phyloP scores from a whole-genome alignment of 192 early-diverging fungal species.

The Gryganskiella cystojenkinii region DNA sequence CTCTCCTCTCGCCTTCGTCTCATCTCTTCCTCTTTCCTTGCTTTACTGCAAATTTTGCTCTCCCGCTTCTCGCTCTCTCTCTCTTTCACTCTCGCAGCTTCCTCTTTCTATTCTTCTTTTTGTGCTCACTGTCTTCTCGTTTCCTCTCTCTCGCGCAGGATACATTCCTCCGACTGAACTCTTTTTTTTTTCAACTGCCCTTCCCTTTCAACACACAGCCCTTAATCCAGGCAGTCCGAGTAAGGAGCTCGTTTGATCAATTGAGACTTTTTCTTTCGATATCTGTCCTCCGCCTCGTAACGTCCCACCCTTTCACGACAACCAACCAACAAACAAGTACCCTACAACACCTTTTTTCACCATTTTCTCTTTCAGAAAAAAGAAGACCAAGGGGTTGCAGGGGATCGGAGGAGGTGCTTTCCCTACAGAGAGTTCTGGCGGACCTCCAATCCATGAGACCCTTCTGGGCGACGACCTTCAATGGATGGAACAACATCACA shows the following conservation, averaged over 20 bases:
- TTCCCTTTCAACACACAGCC: too few species aligned
- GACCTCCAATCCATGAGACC: background rate
- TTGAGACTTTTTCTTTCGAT: too few species aligned
- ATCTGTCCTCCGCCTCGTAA: too few species aligned
- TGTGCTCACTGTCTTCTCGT: background rate
- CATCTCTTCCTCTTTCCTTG: background rate
- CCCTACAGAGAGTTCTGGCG: background rate
- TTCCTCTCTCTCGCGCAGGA: too few species aligned
- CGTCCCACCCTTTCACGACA: too few species aligned
- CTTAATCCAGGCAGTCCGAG: too few species aligned
- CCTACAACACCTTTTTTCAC: background rate
- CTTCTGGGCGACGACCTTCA: constrained; percentile 17
- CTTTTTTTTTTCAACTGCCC: background rate
- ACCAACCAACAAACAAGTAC: too few species aligned
- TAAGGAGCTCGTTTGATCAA: too few species aligned
- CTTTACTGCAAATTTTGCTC: background rate
- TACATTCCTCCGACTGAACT: background rate
- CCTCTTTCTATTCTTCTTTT: background rate
- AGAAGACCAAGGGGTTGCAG: constrained; percentile 30
- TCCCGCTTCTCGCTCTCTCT: constrained; percentile 3
- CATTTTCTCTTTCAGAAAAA: constrained; percentile 39
- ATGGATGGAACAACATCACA: constrained; percentile 40
- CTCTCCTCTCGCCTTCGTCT: background rate
- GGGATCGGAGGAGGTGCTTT: background rate
- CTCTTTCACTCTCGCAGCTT: background rate